Evolutionary conservation across 169 alveolate genomes (phyloP), one percentile per base, ranked within the genome.

Genomic region (Theileria orientalis): DNA sequence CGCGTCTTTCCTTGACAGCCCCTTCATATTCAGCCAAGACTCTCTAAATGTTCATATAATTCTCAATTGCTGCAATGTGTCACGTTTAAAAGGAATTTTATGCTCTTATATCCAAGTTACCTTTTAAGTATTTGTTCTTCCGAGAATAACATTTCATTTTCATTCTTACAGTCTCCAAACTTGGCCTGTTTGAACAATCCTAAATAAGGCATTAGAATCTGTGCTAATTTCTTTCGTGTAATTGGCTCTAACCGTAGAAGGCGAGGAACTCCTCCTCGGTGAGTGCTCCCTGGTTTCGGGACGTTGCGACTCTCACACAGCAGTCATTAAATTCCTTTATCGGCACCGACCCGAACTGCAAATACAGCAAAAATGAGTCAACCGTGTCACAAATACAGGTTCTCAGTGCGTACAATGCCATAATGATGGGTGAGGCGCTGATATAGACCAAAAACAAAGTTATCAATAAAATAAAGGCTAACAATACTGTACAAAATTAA

Each of bases 141-240:
- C 1, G 61, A 32, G 25, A 42, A 40, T 7, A 56, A 70, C 35
- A 2, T 6, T 0, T 52, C 2, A 2, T 59, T 63, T 37, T 40
- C 30, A 11, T 44, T 42, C 27, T 76, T 60, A 74, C 46, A 76
- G 23, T 76, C 77, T 8, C 85, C 85, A 6, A 66, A 64, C 16
- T 32, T 52, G 0, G 85, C 64, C 51, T 76, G 85, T 52, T 76
- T 76, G 44, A 66, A 76, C 46, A 46, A 68, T 21, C 85, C 85
- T 76, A 51, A n/a, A 35, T 1, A 29, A 46, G 27, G 44, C 21
- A 42, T 2, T 1, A 21, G 30, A 19, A 13, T 19, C n/a, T 9
- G 19, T 5, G 30, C 25, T n/a, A n/a, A n/a, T 8, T 5, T 49
- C 29, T 13, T 49, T 49, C 16, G 21, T 27, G 16, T 21, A 0